These are phyloP conservation scores for Hygrocybe punicea DNA, from an alignment of 768 basidiomycete genomes.

Conservation along the genomic window DNA sequence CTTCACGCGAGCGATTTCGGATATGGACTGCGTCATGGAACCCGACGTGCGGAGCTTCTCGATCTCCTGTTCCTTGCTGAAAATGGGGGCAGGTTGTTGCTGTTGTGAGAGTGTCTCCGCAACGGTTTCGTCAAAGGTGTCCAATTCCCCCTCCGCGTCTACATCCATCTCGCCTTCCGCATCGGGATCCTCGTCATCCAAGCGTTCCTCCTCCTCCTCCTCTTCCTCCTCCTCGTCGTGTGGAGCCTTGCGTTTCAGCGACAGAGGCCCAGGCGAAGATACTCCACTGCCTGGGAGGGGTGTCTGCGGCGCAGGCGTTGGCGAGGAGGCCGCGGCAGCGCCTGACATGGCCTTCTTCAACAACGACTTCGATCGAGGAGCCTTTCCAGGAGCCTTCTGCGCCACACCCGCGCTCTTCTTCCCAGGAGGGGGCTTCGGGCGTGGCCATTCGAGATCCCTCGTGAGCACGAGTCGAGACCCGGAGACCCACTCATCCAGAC, in stretches of 20 bases:
- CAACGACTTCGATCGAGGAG: constrained; percentile 53
- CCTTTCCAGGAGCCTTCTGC: constrained; percentile 62
- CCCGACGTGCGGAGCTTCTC: constrained; percentile 97
- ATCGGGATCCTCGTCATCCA: constrained; percentile 51
- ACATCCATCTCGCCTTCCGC: constrained; percentile 73
- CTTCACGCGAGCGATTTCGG: constrained; percentile 96
- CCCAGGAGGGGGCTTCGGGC: constrained; percentile 65
- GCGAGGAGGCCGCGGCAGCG: constrained; percentile 56
- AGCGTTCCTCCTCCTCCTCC: constrained; percentile 49
- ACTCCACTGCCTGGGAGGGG: constrained; percentile 40
- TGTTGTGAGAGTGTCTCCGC: constrained; percentile 34
- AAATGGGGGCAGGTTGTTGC: constrained; percentile 55
- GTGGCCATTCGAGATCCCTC: constrained; percentile 93
- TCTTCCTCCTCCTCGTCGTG: constrained; percentile 67
- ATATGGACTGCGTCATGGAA: constrained; percentile 98
- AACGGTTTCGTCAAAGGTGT: constrained; percentile 51
- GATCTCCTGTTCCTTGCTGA: constrained; percentile 98
- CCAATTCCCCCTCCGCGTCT: constrained; percentile 70
- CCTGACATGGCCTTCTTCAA: constrained; percentile 69
- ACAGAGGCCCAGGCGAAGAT: constrained; percentile 53
- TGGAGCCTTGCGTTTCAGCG: constrained; percentile 65
- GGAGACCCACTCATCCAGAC: constrained; percentile 95
- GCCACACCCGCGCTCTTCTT: constrained; percentile 49
- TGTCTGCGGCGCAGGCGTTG: constrained; percentile 57
- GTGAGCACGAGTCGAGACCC: constrained; percentile 80